These are phyloP conservation scores for Huntiella omanensis DNA, from an alignment of 2,329 filamentous ascomycete genomes.

Conservation along the genomic window DNA sequence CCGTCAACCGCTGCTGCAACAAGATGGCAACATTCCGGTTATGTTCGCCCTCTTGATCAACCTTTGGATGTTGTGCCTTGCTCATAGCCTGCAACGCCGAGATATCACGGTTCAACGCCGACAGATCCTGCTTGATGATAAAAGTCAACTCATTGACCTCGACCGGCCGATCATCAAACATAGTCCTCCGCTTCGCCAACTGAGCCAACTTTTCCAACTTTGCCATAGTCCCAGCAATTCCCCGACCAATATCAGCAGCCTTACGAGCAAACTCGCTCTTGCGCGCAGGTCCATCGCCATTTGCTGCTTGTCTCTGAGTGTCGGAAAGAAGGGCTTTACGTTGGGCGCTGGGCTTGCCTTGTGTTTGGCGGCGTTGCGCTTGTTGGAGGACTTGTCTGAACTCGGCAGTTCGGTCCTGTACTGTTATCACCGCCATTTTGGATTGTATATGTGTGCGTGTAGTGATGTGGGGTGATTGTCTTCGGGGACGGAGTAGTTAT, in stretches of 20 bases:
- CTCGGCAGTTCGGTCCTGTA: conserved; percentile 92
- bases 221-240: conserved; percentile 80
- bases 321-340: conserved; percentile 63
- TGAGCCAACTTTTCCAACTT: conserved; percentile 89
- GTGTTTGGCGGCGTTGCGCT: conserved; percentile 60
- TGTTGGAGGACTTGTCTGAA: conserved; percentile 82
- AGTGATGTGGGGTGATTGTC: background rate
- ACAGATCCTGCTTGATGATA: conserved; percentile 94
- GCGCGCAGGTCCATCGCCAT: conserved; percentile 27
- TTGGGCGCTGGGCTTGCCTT: conserved; percentile 60
- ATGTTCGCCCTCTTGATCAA: conserved; percentile 78
- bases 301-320: conserved; percentile 46
- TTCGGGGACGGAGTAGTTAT: background rate
- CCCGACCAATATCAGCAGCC: conserved; percentile 78
- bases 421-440: conserved; percentile 48
- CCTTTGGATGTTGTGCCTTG: conserved; percentile 50
- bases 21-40: conserved; percentile 94
- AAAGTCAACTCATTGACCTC: conserved; percentile 96
- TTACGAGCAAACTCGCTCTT: conserved; percentile 84
- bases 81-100: conserved; percentile 62
- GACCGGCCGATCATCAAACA: conserved; percentile 91
- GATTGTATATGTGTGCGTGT: background rate
- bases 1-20: conserved; percentile 76
- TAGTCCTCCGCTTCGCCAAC: conserved; percentile 86
- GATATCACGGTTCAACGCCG: conserved; percentile 68